Evolutionary conservation across 805 yeast species (phyloP), one percentile per base, ranked within the genome.

Genomic region (Candida multigemmis): DNA sequence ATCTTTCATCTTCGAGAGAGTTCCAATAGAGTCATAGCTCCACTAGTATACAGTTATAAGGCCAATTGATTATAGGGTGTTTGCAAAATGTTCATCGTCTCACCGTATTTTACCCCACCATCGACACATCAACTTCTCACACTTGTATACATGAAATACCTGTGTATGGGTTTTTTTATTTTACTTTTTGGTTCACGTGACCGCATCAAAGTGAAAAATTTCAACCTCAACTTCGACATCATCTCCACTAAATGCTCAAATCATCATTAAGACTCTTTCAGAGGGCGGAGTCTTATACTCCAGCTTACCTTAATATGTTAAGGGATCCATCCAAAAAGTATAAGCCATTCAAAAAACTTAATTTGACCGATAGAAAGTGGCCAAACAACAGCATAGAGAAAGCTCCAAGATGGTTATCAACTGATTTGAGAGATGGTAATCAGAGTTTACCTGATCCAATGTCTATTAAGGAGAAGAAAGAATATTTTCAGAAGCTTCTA

Each of bases 391-490:
- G 66, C 10, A 48, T 82, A 31, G 59, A 57, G 26, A 69, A 69
- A 46, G 70, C 86, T 3, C 93, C 93, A 12, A 61, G 91, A 39
- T 81, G 91, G 91, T 60, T 82, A 24, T 76, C 87, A 12, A 81
- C 93, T 3, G 93, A 82, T 45, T 63, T 81, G 35, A 68, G 93
- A 42, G 93, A 81, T 46, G 93, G 93, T 17, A 81, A 81, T 53
- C 91, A 81, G 56, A 76, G 87, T 5, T 65, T 81, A 39, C 89
- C 91, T 1, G 91, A 81, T 46, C 93, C 91, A 28, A 81, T 81
- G 93, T 65, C 79, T n/a, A 62, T 79, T 22, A 76, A 60, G n/a
- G 87, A 81, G 43, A 81, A 81, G 55, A 75, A 75, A 44, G 70
- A 62, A 29, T 81, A 77, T 53, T 79, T 80, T 50, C 56, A 69